Percentiles rank a stretch among this genome's conserved stretches.
Conservation (phyloP, 2,329 filamentous ascomycete species). For the Colletotrichum horii region DNA sequence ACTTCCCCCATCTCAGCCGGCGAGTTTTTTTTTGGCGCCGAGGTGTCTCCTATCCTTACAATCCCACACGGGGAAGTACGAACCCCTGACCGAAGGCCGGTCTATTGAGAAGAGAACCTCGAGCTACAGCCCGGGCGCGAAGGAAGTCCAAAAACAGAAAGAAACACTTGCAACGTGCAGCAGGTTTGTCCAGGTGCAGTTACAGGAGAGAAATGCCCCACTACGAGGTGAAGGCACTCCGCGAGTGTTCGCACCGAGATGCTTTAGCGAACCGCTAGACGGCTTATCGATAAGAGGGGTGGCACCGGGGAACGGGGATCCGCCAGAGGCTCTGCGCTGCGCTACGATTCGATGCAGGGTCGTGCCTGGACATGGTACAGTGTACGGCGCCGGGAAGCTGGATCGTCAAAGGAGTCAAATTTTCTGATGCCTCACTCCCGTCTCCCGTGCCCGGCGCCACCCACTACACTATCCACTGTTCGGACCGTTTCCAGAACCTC, state of each 20-base stretch:
- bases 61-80: background rate
- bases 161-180: background rate
- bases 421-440: slow-evolving; percentile 14
- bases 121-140: background rate
- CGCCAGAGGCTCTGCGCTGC: slow-evolving; percentile 9
- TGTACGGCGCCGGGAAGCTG: background rate
- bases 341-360: slow-evolving; percentile 12
- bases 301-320: background rate
- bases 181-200: background rate
- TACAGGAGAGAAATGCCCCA: background rate
- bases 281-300: slow-evolving; percentile 13
- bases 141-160: background rate
- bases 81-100: background rate
- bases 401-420: slow-evolving; percentile 17
- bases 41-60: background rate
- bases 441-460: background rate
- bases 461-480: background rate
- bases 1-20: background rate
- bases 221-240: background rate
- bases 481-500: slow-evolving; percentile 10
- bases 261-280: background rate
- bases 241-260: background rate
- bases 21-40: background rate
- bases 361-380: background rate
- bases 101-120: background rate